Evolutionary conservation across 805 yeast species (phyloP).

Genomic region (Wickerhamiella occidentalis): DNA sequence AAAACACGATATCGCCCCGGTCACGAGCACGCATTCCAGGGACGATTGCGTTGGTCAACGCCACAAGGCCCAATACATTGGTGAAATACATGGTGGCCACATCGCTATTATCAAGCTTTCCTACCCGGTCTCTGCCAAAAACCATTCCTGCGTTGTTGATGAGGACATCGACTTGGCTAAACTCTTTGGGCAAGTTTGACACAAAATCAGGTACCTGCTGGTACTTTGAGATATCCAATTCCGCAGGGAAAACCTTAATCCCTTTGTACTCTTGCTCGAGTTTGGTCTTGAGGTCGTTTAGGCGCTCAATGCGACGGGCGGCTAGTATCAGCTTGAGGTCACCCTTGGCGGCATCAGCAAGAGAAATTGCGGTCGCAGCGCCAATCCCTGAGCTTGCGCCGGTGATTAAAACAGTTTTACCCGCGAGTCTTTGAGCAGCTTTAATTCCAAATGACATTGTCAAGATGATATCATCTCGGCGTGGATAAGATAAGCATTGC

Average conservation of each 20-base stretch:
- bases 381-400: constrained; percentile 98
- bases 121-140: constrained; percentile 64
- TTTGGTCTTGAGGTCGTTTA: constrained; percentile 38
- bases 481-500: no score
- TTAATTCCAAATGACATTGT: constrained; percentile 46
- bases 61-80: constrained; percentile 76
- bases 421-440: constrained; percentile 71
- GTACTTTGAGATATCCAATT: constrained; percentile 47
- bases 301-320: constrained; percentile 62
- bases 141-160: constrained; percentile 63
- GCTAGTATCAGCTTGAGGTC: constrained; percentile 56
- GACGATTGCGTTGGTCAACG: constrained; percentile 68
- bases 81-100: constrained; percentile 69
- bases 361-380: constrained; percentile 76
- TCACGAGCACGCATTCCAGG: constrained; percentile 59
- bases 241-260: constrained; percentile 34
- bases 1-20: constrained; percentile 47
- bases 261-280: constrained; percentile 38
- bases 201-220: constrained; percentile 38
- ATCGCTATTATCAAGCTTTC: constrained; percentile 51
- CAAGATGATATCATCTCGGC: no score
- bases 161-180: constrained; percentile 47
- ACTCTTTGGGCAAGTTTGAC: constrained; percentile 38
- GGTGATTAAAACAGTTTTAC: constrained; percentile 73
- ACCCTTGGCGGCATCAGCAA: constrained; percentile 67